Percentiles rank a stretch among this genome's conserved stretches.
These are phyloP conservation scores for Francoa sonchifolia DNA, from an alignment of 441 rosid species.

Conservation along the genomic window DNA sequence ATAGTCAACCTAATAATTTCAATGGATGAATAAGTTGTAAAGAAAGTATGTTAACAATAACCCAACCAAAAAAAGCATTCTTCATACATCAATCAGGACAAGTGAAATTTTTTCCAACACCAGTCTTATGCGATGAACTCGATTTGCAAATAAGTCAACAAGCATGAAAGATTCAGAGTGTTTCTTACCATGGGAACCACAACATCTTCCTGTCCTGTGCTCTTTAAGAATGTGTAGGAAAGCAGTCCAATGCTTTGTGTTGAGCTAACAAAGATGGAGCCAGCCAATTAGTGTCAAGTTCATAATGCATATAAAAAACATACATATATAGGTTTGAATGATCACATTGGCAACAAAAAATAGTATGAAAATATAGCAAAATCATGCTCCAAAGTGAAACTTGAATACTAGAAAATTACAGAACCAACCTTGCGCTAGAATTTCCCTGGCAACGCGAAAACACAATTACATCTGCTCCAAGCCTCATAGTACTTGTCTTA, in stretches of 20 bases:
- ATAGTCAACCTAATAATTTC: conserved; percentile 60
- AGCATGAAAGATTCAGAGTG: not conserved
- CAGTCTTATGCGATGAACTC: no score
- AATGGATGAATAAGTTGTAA: not conserved
- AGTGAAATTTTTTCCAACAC: no score
- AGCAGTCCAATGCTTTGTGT: conserved; percentile 89
- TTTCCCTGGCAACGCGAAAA: conserved; percentile 68
- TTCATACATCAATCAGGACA: no score
- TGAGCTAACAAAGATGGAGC: conserved; percentile 33
- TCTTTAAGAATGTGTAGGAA: conserved; percentile 76
- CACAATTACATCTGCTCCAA: conserved; percentile 97
- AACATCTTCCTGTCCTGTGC: conserved; percentile 90
- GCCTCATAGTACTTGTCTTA: conserved; percentile 97
- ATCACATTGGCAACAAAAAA: not conserved
- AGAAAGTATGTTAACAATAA: not conserved
- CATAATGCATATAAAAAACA: not conserved
- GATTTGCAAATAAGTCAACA: not conserved
- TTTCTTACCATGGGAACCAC: conserved; percentile 88
- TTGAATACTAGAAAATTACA: not conserved
- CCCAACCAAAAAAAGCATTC: no score
- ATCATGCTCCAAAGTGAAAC: no score
- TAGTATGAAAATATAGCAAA: no score
- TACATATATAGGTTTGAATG: no score
- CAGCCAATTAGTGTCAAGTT: conserved; percentile 6
- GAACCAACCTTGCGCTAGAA: conserved; percentile 51